These are phyloP conservation scores for Rhododendron williamsianum DNA, from an alignment of 148 eudicot genomes.

Conservation along the genomic window DNA sequence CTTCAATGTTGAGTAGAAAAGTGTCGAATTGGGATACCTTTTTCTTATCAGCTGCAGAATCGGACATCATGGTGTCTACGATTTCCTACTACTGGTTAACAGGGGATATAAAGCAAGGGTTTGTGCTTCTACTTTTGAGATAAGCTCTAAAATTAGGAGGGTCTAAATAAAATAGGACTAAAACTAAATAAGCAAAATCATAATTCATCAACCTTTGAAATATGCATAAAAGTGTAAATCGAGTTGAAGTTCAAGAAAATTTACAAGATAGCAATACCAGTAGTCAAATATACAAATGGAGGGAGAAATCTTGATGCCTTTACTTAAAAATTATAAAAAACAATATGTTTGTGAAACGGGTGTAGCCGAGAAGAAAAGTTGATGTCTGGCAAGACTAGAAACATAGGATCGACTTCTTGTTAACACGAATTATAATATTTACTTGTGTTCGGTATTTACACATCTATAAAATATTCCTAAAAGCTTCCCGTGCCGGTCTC, in stretches of 20 bases:
- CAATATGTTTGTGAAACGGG: too few relatives aligned
- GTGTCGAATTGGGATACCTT: neutral
- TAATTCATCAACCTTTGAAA: neutral
- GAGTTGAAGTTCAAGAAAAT: too few relatives aligned
- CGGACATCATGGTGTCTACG: neutral
- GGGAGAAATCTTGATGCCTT: too few relatives aligned
- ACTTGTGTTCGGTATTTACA: too few relatives aligned
- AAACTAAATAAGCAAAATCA: neutral
- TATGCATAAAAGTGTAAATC: too few relatives aligned
- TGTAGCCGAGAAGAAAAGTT: too few relatives aligned
- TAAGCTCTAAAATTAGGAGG: neutral
- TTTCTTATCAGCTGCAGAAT: neutral
- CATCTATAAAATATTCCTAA: too few relatives aligned
- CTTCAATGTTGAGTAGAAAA: neutral
- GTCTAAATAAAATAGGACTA: neutral
- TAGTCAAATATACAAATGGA: too few relatives aligned
- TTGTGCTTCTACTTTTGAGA: neutral
- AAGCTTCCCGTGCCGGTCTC: too few relatives aligned
- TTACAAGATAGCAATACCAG: too few relatives aligned
- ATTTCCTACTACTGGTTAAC: neutral
- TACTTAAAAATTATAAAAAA: too few relatives aligned
- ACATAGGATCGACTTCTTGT: neutral
- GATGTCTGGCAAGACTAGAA: neutral
- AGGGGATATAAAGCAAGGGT: neutral
- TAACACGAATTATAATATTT: neutral